Base-by-base conservation (phyloP, 331 rosid species). In the Phaseolus coccineus region DNA sequence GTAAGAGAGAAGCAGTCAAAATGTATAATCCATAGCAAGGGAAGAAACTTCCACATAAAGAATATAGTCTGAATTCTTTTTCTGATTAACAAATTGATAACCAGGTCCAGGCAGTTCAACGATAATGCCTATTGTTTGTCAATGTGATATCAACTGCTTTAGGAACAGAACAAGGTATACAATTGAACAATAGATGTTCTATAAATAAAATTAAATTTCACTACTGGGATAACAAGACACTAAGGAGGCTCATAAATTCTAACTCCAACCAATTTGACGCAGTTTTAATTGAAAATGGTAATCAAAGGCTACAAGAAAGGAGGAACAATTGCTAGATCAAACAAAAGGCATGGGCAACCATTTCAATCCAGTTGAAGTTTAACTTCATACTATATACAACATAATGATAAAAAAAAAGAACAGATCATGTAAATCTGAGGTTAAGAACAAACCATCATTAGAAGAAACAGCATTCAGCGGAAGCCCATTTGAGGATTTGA, bases 401-500 rank as follows among this genome's bases (percentile, higher is more conserved):
- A 40, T 13, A 8, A 33, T 16, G 4, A 57, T 7, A 39, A 39
- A 3, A 39, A 27, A 12, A 46, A 55, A 19, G 30, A 19, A 30
- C 0, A 1, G 22, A 62, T 52, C 62, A 77, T 14, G 50, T 57
- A 69, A 50, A 58, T 28, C 12, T 68, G 58, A 44, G 51, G 80
- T 58, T 10, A 70, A 84, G 73, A 35, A 84, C 93, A 35, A 71
- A 92, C 97, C 98, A 63, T 88, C 97, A 56, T 85, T 84, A 62
- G 84, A 83, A 79, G 93, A 86, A 85, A 91, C 77, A 58, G 90
- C 93, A 84, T 94, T 76, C 50, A 84, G 85, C 0, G 91, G 91
- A 73, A 86, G 87, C 85, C 93, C 97, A 90, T 94, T 92, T 80
- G 97, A 91, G 65, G 96, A 91, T 80, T 83, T 92, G 62, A 94